phyloP scores from a whole-genome alignment of 306 rosid species.

The Trifolium subterraneum region DNA sequence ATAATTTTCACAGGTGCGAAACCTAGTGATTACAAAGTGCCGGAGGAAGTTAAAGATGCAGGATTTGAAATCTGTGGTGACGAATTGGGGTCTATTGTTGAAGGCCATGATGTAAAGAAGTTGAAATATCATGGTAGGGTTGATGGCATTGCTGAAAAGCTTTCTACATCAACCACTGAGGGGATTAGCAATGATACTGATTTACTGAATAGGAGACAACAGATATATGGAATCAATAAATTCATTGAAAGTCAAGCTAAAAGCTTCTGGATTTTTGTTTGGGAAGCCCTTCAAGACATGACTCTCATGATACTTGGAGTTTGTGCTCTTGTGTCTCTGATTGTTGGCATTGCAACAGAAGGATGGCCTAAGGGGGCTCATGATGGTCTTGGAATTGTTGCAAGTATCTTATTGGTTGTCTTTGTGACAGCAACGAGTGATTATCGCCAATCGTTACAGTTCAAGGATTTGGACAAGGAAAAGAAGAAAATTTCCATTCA shows the following conservation, averaged over 20 bases:
- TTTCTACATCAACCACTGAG: slow-evolving; percentile 60
- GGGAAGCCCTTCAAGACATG: slow-evolving; percentile 99
- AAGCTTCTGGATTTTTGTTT: slow-evolving; percentile 88
- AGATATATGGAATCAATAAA: slow-evolving; percentile 77
- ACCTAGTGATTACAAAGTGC: slow-evolving; percentile 67
- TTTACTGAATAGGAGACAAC: slow-evolving; percentile 54
- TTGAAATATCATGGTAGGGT: slow-evolving; percentile 73
- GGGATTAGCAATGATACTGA: slow-evolving; percentile 61
- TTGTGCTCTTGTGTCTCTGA: slow-evolving; percentile 83
- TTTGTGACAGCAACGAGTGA: slow-evolving; percentile 95
- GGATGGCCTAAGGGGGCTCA: slow-evolving; percentile 97
- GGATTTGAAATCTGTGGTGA: slow-evolving; percentile 84
- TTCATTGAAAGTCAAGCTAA: slow-evolving; percentile 69
- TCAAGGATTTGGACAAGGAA: slow-evolving; percentile 97
- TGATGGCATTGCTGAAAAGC: slow-evolving; percentile 71
- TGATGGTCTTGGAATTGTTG: slow-evolving; percentile 95
- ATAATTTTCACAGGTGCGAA: slow-evolving; percentile 60
- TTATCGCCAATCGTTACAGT: slow-evolving; percentile 90
- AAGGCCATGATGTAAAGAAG: slow-evolving; percentile 81
- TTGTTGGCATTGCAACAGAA: slow-evolving; percentile 83
- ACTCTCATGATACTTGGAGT: slow-evolving; percentile 93
- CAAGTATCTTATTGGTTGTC: slow-evolving; percentile 91
- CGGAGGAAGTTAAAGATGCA: slow-evolving; percentile 76
- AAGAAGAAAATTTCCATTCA: slow-evolving; percentile 88
- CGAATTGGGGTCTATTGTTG: slow-evolving; percentile 90